Percentiles rank a stretch among this genome's conserved stretches.
Conservation (phyloP, 495 filamentous ascomycete genomes). For the Diplogelasinospora grovesii region DNA sequence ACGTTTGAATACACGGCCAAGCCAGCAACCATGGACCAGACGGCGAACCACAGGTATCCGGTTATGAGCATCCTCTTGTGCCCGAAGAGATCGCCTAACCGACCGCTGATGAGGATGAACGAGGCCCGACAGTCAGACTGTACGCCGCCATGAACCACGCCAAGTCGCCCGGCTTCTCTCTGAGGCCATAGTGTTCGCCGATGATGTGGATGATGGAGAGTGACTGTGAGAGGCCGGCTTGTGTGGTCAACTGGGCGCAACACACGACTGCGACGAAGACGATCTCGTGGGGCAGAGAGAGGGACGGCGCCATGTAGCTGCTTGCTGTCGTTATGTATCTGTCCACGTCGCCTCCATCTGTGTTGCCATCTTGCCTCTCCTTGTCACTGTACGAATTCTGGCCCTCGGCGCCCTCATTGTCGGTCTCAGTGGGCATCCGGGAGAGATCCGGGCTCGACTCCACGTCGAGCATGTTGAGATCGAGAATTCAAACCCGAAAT, state of each 20-base stretch:
- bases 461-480: no score
- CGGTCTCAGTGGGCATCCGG: no score
- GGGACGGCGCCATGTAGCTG: conserved; percentile 7
- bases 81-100: conserved; percentile 53
- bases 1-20: conserved; percentile 32
- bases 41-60: conserved; percentile 50
- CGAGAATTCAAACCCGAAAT: no score
- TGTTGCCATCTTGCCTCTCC: no score
- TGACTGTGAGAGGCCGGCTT: conserved; percentile 22
- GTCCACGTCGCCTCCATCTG: no score
- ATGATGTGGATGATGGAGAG: conserved; percentile 30
- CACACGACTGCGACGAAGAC: conserved; percentile 39
- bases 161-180: conserved; percentile 22
- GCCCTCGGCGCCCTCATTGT: no score
- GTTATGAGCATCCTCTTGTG: conserved; percentile 51
- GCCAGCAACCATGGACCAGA: conserved; percentile 51
- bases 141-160: conserved; percentile 55
- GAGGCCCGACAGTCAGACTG: conserved; percentile 54
- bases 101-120: conserved; percentile 58
- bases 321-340: conserved; percentile 1
- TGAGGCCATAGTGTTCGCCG: conserved; percentile 16
- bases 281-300: conserved; percentile 31
- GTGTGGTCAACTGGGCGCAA: conserved; percentile 36
- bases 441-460: no score
- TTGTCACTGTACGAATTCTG: no score